Conservation (phyloP, 352 stramenopile genomes). For the Pythium rishiriense region DNA sequence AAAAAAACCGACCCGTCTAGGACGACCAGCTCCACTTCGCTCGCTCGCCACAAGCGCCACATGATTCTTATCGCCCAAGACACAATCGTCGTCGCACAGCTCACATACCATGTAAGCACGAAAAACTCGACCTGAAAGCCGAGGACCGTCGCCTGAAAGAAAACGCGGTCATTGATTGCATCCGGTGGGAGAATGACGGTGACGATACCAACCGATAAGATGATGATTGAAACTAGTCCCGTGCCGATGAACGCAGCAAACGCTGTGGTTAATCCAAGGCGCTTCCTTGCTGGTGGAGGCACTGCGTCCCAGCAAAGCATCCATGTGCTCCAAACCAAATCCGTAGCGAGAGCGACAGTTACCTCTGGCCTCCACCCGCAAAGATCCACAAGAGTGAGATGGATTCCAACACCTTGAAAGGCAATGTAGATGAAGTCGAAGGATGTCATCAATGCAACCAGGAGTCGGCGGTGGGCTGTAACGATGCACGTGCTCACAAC, state of each 20-base stretch:
- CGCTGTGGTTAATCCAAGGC: neutral
- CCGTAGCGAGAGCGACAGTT: neutral
- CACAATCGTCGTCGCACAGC: neutral
- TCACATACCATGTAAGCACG: constrained; percentile 7
- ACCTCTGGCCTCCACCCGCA: neutral
- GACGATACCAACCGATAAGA: neutral
- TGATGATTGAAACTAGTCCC: neutral
- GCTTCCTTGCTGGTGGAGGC: constrained; percentile 1
- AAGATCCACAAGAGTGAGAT: constrained; percentile 3
- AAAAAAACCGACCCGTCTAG: neutral
- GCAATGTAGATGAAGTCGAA: constrained; percentile 11
- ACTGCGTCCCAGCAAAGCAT: constrained; percentile 18
- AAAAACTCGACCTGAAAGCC: constrained; percentile 2
- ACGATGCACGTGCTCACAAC: neutral
- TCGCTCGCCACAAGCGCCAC: constrained; percentile 5
- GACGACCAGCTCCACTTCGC: constrained; percentile 2
- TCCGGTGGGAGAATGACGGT: constrained; percentile 6
- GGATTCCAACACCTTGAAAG: neutral
- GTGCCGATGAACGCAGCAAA: constrained; percentile 2
- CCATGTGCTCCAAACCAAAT: constrained; percentile 9
- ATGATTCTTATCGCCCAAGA: constrained; percentile 8
- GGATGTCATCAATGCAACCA: neutral
- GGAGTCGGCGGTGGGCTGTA: neutral
- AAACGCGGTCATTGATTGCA: neutral
- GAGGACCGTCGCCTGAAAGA: neutral